Evolutionary conservation across 1,284 basidiomycete genomes (phyloP).

Genomic region (Papiliotrema fonsecae): DNA sequence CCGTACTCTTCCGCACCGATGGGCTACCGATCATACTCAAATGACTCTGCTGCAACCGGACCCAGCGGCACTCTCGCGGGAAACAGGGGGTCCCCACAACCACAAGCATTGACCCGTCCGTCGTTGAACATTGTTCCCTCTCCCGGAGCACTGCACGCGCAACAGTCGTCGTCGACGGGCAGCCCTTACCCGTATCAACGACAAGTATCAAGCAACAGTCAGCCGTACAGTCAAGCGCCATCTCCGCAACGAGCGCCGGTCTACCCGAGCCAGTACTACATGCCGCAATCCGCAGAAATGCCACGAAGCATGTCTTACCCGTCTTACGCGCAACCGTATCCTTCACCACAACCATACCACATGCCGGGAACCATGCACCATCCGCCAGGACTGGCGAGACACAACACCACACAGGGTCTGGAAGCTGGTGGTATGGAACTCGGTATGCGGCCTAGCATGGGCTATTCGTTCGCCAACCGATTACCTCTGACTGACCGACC

Average conservation of each 20-base stretch:
- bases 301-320: conserved; percentile 42
- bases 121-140: conserved; percentile 9
- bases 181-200: conserved; percentile 17
- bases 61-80: too few relatives aligned
- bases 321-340: conserved; percentile 26
- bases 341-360: conserved; percentile 15
- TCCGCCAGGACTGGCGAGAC: conserved; percentile 22
- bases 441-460: conserved; percentile 18
- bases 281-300: conserved; percentile 31
- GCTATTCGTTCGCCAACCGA: conserved; percentile 33
- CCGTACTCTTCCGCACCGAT: conserved; percentile 27
- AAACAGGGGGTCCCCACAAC: conserved; percentile 16
- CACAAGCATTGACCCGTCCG: conserved; percentile 17
- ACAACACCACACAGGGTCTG: conserved; percentile 27
- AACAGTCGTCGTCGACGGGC: conserved; percentile 1
- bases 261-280: conserved; percentile 14
- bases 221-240: conserved; percentile 4
- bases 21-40: conserved; percentile 36
- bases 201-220: conserved; percentile 4
- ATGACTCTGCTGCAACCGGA: conserved; percentile 24
- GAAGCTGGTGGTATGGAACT: conserved; percentile 13
- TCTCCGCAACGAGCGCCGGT: conserved; percentile 10
- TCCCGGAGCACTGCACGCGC: conserved; percentile 1
- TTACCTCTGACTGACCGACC: conserved; percentile 42
- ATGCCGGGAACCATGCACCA: conserved; percentile 11